phyloP scores from a whole-genome alignment of 177 flowering plant species.

The Tripterygium wilfordii region DNA sequence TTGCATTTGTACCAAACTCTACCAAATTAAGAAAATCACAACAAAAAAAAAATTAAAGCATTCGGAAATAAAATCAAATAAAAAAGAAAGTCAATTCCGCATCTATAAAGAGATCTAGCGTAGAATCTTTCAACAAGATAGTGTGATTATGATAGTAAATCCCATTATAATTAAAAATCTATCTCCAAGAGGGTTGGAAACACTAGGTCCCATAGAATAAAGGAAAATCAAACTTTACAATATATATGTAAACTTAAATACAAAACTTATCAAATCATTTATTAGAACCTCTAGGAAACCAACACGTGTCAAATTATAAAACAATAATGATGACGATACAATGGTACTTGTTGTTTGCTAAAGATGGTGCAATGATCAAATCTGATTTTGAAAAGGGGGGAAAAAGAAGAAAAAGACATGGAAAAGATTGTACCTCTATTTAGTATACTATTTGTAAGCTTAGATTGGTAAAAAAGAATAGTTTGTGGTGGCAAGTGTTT shows the following conservation, averaged over 20 bases:
- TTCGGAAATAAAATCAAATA: too few species aligned
- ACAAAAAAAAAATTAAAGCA: too few species aligned
- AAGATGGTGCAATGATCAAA: constrained; percentile 24
- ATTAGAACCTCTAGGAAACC: background rate
- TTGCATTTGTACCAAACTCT: too few species aligned
- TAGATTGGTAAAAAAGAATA: constrained; percentile 1
- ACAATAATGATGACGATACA: constrained; percentile 11
- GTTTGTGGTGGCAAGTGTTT: background rate
- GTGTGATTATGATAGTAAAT: constrained; percentile 7
- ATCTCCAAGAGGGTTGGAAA: constrained; percentile 22
- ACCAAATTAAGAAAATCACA: too few species aligned
- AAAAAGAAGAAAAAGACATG: constrained; percentile 1
- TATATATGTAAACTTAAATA: background rate
- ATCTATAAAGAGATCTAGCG: too few species aligned
- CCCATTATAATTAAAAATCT: background rate
- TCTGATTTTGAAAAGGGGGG: constrained; percentile 9
- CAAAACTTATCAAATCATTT: constrained; percentile 7
- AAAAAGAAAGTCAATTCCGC: too few species aligned
- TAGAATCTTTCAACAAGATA: too few species aligned
- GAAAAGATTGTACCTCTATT: constrained; percentile 14
- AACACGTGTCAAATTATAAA: constrained; percentile 7
- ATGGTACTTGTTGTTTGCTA: constrained; percentile 14
- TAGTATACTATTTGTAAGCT: constrained; percentile 12
- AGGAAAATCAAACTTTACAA: constrained; percentile 6
- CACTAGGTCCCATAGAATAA: constrained; percentile 22